These are phyloP conservation scores for Candida xiaguanensis DNA, from an alignment of 805 yeast genomes.

Conservation along the genomic window DNA sequence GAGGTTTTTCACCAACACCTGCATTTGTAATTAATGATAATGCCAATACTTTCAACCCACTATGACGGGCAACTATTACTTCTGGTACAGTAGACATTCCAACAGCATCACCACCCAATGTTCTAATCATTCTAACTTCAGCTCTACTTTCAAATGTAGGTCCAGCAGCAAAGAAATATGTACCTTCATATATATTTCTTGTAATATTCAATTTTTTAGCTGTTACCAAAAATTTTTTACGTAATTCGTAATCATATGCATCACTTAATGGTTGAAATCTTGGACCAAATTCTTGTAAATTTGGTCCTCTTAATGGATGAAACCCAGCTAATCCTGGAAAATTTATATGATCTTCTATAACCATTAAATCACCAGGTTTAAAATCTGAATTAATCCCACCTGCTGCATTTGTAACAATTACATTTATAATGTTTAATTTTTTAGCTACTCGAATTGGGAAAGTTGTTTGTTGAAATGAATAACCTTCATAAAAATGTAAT, in stretches of 20 bases:
- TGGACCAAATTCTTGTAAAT: slow-evolving; percentile 75
- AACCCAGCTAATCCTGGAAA: slow-evolving; percentile 87
- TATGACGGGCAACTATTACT: slow-evolving; percentile 87
- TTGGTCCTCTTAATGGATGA: slow-evolving; percentile 87
- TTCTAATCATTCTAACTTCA: slow-evolving; percentile 71
- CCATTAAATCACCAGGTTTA: slow-evolving; percentile 87
- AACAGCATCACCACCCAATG: slow-evolving; percentile 86
- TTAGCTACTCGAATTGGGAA: slow-evolving; percentile 81
- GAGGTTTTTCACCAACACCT: slow-evolving; percentile 67
- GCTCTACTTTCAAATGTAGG: slow-evolving; percentile 94
- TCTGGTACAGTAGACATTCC: slow-evolving; percentile 99
- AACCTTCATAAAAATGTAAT: slow-evolving; percentile 89
- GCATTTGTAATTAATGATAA: slow-evolving; percentile 82
- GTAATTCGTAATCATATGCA: slow-evolving; percentile 75
- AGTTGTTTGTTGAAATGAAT: slow-evolving; percentile 73
- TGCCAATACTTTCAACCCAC: slow-evolving; percentile 79
- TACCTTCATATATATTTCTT: slow-evolving; percentile 80
- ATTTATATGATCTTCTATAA: slow-evolving; percentile 84
- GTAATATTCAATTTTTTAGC: slow-evolving; percentile 46
- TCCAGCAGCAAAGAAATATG: slow-evolving; percentile 81
- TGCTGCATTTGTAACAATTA: slow-evolving; percentile 93
- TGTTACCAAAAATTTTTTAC: slow-evolving; percentile 56
- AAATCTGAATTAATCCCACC: slow-evolving; percentile 75
- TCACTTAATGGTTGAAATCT: slow-evolving; percentile 86
- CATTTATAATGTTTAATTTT: slow-evolving; percentile 52